phyloP scores from a whole-genome alignment of 805 yeast genomes.

The Cyberlindnera saturnus region DNA sequence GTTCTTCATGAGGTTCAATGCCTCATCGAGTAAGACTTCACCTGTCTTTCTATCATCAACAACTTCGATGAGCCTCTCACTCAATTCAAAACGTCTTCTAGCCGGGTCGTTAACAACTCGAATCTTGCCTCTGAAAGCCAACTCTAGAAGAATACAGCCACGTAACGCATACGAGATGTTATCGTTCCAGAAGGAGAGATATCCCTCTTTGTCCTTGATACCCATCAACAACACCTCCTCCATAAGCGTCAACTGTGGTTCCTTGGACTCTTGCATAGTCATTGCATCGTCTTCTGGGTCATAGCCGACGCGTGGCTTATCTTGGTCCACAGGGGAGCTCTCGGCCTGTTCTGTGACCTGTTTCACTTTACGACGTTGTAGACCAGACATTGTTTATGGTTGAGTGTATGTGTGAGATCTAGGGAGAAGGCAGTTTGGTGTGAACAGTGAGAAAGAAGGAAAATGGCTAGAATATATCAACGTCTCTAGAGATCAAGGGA shows the following conservation, averaged over 20 bases:
- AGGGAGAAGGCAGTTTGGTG: background rate
- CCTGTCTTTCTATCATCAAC: slow-evolving; percentile 85
- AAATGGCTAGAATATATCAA: too few relatives aligned
- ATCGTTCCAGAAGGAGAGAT: slow-evolving; percentile 96
- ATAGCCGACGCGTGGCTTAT: slow-evolving; percentile 54
- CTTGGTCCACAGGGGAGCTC: slow-evolving; percentile 3
- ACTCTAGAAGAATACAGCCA: slow-evolving; percentile 87
- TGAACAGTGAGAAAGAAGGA: too few relatives aligned
- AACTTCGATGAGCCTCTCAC: slow-evolving; percentile 85
- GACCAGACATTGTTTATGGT: slow-evolving; percentile 40
- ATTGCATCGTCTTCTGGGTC: slow-evolving; percentile 58
- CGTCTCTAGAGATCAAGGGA: too few relatives aligned
- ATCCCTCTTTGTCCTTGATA: slow-evolving; percentile 92
- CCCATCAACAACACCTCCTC: slow-evolving; percentile 94
- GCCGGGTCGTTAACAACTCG: slow-evolving; percentile 89
- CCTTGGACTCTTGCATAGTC: slow-evolving; percentile 26
- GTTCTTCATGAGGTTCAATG: slow-evolving; percentile 80
- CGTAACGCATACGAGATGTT: slow-evolving; percentile 93
- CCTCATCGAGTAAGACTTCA: slow-evolving; percentile 90
- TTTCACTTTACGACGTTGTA: slow-evolving; percentile 73
- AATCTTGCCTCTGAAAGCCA: slow-evolving; percentile 87
- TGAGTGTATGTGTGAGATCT: background rate
- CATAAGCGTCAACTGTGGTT: slow-evolving; percentile 85
- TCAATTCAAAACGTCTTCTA: slow-evolving; percentile 78
- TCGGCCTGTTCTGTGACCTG: slow-evolving; percentile 19